These are phyloP conservation scores for Xylaria sp. DNA, from an alignment of 2,329 filamentous ascomycete species.

Conservation along the genomic window DNA sequence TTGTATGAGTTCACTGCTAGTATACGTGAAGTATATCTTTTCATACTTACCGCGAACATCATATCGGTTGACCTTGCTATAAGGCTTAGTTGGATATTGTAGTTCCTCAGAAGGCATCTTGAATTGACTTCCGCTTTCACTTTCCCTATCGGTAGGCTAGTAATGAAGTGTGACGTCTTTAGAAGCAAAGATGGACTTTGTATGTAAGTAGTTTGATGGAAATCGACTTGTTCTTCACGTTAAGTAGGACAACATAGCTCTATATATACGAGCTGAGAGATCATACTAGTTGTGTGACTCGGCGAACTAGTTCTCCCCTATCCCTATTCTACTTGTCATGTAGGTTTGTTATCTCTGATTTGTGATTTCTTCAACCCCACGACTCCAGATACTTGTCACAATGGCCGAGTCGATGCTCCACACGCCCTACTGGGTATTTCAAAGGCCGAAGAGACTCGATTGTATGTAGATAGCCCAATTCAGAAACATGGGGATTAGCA, in stretches of 20 bases:
- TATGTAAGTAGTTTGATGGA: not conserved
- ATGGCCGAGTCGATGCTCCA: not conserved
- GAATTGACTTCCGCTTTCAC: constrained; percentile 2
- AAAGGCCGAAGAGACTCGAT: constrained; percentile 1
- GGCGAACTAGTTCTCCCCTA: not conserved
- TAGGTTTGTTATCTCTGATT: not conserved
- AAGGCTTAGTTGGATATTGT: constrained; percentile 67
- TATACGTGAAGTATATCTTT: constrained; percentile 5
- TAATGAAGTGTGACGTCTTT: not conserved
- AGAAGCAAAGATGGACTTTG: not conserved
- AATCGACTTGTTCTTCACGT: not conserved
- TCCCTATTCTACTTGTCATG: not conserved
- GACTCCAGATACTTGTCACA: not conserved
- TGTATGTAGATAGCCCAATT: not conserved
- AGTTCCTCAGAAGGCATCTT: constrained; percentile 53
- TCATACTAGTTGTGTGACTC: not conserved
- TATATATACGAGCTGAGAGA: not conserved
- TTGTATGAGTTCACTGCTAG: constrained; percentile 17
- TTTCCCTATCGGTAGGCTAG: not conserved
- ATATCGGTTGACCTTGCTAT: constrained; percentile 71
- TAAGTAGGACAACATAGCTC: not conserved
- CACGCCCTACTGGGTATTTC: constrained; percentile 1
- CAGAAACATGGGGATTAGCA: not conserved
- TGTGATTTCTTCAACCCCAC: constrained; percentile 3
- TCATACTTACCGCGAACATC: constrained; percentile 61